Percentiles rank a stretch among this genome's conserved stretches.
Evolutionary conservation across 371 early-diverging fungal species (phyloP).

Genomic region (Circinella minor): DNA sequence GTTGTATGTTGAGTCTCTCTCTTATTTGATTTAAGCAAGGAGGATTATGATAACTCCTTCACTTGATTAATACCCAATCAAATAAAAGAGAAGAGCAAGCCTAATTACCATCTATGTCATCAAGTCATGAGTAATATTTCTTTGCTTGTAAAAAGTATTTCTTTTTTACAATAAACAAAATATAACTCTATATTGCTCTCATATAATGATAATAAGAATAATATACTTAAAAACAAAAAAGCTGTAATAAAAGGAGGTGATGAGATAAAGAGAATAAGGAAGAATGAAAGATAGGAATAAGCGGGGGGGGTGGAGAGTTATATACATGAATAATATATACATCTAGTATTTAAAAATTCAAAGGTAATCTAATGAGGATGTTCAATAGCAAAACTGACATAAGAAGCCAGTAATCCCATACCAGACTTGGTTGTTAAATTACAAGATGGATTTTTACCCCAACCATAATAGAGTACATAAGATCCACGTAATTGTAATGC

Average conservation of each 20-base stretch:
- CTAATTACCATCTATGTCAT: background rate
- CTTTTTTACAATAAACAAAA: too few species aligned
- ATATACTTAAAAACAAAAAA: background rate
- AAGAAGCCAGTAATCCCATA: constrained; percentile 20
- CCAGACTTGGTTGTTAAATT: constrained; percentile 16
- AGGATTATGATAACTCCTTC: too few species aligned
- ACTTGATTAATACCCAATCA: background rate
- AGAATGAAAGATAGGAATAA: too few species aligned
- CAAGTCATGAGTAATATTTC: background rate
- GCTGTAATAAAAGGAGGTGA: too few species aligned
- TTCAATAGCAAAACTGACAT: background rate
- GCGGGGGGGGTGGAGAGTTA: too few species aligned
- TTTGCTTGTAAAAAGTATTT: too few species aligned
- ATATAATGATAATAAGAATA: background rate
- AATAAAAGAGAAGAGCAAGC: background rate
- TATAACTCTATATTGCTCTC: background rate
- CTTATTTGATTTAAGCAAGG: too few species aligned
- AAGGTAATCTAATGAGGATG: background rate
- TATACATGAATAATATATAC: too few species aligned
- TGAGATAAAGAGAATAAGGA: background rate
- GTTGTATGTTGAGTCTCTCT: too few species aligned
- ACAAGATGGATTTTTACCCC: constrained; percentile 25
- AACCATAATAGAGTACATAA: constrained; percentile 26
- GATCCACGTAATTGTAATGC: background rate
- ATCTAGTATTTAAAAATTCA: too few species aligned